These are phyloP conservation scores for Cubamyces lactineus DNA, from an alignment of 768 basidiomycete species.

Conservation along the genomic window DNA sequence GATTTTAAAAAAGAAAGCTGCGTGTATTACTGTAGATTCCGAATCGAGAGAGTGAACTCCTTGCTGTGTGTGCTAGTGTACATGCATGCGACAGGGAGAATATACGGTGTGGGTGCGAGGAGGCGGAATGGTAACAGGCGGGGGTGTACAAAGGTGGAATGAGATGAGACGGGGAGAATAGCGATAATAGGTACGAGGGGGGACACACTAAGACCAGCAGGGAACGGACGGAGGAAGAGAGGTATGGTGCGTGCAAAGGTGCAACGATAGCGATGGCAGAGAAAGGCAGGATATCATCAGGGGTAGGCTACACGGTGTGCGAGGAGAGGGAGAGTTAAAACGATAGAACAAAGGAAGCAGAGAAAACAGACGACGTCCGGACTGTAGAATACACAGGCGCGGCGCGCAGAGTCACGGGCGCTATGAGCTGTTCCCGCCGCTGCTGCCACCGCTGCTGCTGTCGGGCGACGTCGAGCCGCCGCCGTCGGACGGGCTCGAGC, in stretches of 20 bases:
- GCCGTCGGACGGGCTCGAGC: slow-evolving; percentile 2
- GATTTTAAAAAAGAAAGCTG: neutral
- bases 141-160: neutral
- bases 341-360: neutral
- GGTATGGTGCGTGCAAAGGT: neutral
- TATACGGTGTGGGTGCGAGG: neutral
- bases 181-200: neutral
- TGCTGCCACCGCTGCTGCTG: neutral
- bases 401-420: slow-evolving; percentile 4
- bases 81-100: slow-evolving; percentile 18
- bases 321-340: neutral
- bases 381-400: neutral
- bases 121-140: neutral
- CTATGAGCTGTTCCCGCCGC: slow-evolving; percentile 14
- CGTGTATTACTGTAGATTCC: slow-evolving; percentile 27
- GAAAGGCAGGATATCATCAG: neutral
- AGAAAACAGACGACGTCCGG: slow-evolving; percentile 1
- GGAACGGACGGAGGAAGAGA: neutral
- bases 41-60: neutral
- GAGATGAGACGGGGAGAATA: neutral
- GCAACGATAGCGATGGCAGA: neutral
- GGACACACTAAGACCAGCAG: neutral
- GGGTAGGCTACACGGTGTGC: slow-evolving; percentile 2
- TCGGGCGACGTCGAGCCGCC: slow-evolving; percentile 4
- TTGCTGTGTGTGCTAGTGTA: slow-evolving; percentile 25